phyloP scores from a whole-genome alignment of 2,329 filamentous ascomycete genomes.

The Penicillium oxalicum region DNA sequence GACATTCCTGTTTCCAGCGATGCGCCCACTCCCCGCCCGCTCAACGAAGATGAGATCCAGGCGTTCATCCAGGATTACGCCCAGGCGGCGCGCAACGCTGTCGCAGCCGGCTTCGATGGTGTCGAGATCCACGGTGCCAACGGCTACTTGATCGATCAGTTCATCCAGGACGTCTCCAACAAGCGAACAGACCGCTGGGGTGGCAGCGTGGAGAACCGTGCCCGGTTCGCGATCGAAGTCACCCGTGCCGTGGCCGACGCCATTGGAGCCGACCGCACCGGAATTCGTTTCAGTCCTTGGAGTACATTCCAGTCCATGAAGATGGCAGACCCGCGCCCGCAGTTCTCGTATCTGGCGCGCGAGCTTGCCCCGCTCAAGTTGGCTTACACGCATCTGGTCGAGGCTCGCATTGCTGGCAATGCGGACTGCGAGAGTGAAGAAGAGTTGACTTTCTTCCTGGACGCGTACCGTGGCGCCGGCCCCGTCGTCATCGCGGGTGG shows the following conservation, averaged over 20 bases:
- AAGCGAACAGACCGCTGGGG: conserved; percentile 47
- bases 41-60: conserved; percentile 41
- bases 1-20: conserved; percentile 14
- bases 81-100: conserved; percentile 45
- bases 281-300: conserved; percentile 46
- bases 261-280: conserved; percentile 42
- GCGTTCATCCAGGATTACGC: conserved; percentile 39
- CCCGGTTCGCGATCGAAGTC: conserved; percentile 51
- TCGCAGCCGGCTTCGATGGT: conserved; percentile 51
- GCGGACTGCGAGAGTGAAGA: conserved; percentile 30
- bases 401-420: conserved; percentile 45
- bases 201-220: conserved; percentile 46
- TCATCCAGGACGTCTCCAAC: conserved; percentile 45
- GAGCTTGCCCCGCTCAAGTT: conserved; percentile 49
- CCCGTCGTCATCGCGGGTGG: conserved; percentile 50
- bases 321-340: conserved; percentile 57
- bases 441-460: conserved; percentile 41
- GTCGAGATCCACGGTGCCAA: conserved; percentile 48
- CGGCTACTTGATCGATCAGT: conserved; percentile 50
- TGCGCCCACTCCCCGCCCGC: conserved; percentile 25
- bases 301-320: conserved; percentile 44
- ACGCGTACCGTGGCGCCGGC: conserved; percentile 36
- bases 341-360: conserved; percentile 55
- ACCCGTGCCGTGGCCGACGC: conserved; percentile 39
- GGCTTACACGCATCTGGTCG: conserved; percentile 58